Evolutionary conservation across 306 rosid species (phyloP).

Genomic region (Castanea mollissima): DNA sequence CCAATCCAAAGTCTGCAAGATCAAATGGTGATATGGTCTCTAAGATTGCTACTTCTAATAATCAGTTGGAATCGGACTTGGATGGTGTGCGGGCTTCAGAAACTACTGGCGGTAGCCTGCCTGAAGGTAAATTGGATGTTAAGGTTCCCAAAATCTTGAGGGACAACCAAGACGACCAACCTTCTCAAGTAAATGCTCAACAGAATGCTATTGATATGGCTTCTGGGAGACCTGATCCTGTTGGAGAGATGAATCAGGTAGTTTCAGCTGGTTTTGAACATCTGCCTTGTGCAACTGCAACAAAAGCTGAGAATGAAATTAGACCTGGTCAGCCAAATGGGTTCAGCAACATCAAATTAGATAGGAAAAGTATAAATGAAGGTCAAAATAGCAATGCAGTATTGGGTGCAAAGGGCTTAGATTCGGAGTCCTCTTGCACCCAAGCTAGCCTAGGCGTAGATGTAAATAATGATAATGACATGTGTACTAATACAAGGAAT

Average conservation of each 20-base stretch:
- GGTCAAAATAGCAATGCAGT: constrained; percentile 58
- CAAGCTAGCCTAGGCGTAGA: constrained; percentile 77
- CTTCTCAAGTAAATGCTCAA: constrained; percentile 39
- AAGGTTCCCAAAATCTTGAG: constrained; percentile 31
- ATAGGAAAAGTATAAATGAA: constrained; percentile 53
- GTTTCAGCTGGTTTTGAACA: constrained; percentile 40
- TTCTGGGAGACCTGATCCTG: constrained; percentile 43
- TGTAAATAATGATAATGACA: constrained; percentile 77
- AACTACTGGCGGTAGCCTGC: constrained; percentile 38
- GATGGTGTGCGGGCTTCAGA: constrained; percentile 46
- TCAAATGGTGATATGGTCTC: constrained; percentile 55
- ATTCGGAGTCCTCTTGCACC: constrained; percentile 54
- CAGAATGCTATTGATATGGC: constrained; percentile 37
- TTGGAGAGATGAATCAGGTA: constrained; percentile 41
- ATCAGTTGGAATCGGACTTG: constrained; percentile 42
- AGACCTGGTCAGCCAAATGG: constrained; percentile 67
- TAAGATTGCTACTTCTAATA: constrained; percentile 43
- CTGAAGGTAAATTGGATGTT: constrained; percentile 53
- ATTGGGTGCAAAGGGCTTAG: constrained; percentile 52
- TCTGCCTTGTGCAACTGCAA: constrained; percentile 39
- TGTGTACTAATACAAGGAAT: constrained; percentile 45
- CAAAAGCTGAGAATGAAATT: constrained; percentile 46
- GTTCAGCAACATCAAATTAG: constrained; percentile 45
- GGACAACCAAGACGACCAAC: constrained; percentile 40
- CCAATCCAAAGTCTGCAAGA: constrained; percentile 63